These are phyloP conservation scores for Botrytis fabae DNA, from an alignment of 2,329 filamentous ascomycete species.

Conservation along the genomic window DNA sequence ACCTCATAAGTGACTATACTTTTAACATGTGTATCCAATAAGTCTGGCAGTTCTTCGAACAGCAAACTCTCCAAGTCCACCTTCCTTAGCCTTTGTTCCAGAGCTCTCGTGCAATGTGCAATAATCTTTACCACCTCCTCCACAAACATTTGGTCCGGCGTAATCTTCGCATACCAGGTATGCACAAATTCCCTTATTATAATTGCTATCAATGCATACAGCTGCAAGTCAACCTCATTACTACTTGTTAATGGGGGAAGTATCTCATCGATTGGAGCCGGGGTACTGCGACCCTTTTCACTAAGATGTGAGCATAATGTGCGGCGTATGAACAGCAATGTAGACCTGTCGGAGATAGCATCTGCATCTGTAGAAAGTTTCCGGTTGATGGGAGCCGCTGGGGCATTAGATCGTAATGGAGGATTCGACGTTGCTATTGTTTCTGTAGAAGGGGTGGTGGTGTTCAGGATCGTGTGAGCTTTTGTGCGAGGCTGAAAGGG, in stretches of 20 bases:
- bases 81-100: conserved; percentile 81
- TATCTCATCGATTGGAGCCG: conserved; percentile 72
- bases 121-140: conserved; percentile 87
- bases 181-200: conserved; percentile 88
- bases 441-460: conserved; percentile 10
- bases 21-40: conserved; percentile 77
- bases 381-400: conserved; percentile 39
- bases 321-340: conserved; percentile 76
- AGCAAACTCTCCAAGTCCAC: conserved; percentile 81
- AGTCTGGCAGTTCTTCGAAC: conserved; percentile 81
- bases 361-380: conserved; percentile 51
- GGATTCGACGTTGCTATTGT: conserved; percentile 12
- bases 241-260: conserved; percentile 91
- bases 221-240: conserved; percentile 87
- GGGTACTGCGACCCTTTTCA: conserved; percentile 55
- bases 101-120: conserved; percentile 82
- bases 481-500: conserved; percentile 24
- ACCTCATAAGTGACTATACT: conserved; percentile 51
- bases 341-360: conserved; percentile 74
- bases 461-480: conserved; percentile 10
- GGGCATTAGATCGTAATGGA: conserved; percentile 26
- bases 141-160: conserved; percentile 83
- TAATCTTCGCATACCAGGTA: conserved; percentile 91
- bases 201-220: conserved; percentile 90
- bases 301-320: conserved; percentile 73